These are phyloP conservation scores for Flaveria floridana DNA, from an alignment of 140 eudicot genomes.

Conservation along the genomic window DNA sequence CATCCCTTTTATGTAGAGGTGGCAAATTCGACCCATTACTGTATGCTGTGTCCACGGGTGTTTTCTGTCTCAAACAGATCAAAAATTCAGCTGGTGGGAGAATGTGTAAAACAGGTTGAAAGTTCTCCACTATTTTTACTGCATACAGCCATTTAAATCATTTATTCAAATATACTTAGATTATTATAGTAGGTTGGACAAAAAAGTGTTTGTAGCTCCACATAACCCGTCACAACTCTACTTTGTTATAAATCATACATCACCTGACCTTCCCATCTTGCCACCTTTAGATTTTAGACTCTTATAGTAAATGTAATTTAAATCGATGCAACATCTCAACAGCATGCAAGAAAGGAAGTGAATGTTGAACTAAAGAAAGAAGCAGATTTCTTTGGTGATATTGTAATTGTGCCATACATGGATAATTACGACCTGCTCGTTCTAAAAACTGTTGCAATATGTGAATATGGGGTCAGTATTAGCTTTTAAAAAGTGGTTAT, in stretches of 20 bases:
- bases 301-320: conserved; percentile 10
- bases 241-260: not conserved
- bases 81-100: not conserved
- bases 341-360: conserved; percentile 71
- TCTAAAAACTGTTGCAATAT: conserved; percentile 64
- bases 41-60: not conserved
- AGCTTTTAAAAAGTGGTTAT: not conserved
- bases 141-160: not conserved
- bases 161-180: not conserved
- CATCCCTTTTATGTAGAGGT: not conserved
- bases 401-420: conserved; percentile 72
- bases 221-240: not conserved
- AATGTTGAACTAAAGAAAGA: conserved; percentile 70
- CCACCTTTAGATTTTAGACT: not conserved
- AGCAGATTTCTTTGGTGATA: conserved; percentile 69
- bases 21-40: not conserved
- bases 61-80: not conserved
- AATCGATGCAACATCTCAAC: conserved; percentile 8
- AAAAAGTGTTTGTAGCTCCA: not conserved
- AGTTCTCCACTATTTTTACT: not conserved
- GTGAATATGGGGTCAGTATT: conserved; percentile 68
- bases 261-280: not conserved
- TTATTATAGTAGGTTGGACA: not conserved
- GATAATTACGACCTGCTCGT: conserved; percentile 79
- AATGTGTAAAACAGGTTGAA: not conserved